Percentiles rank a stretch among this genome's conserved stretches.
Conservation (phyloP, 2,329 filamentous ascomycete species). For the Claviceps digitariae region DNA sequence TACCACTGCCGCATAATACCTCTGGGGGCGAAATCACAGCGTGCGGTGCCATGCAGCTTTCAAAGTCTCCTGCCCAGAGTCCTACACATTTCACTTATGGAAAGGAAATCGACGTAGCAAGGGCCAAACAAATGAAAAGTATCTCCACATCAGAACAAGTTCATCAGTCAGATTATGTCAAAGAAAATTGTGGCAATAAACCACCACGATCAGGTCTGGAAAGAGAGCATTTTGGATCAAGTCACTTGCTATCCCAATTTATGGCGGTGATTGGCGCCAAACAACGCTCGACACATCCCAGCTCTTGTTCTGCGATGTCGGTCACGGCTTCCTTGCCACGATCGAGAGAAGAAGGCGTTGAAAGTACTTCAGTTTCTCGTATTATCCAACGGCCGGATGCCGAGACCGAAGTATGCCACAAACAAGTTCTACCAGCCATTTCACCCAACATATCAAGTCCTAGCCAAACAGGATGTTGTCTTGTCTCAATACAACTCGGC, state of each 20-base stretch:
- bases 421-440: not conserved
- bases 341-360: not conserved
- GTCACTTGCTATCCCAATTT: conserved; percentile 2
- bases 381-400: not conserved
- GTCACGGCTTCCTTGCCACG: not conserved
- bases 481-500: conserved; percentile 37
- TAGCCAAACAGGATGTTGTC: conserved; percentile 18
- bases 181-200: not conserved
- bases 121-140: not conserved
- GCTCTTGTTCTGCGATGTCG: not conserved
- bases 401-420: not conserved
- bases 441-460: conserved; percentile 10
- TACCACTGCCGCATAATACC: not conserved
- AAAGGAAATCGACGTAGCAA: not conserved
- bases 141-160: not conserved
- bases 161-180: not conserved
- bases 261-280: conserved; percentile 5
- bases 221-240: not conserved
- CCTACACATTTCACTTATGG: not conserved
- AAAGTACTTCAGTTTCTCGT: not conserved
- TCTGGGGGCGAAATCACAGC: not conserved
- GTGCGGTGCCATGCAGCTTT: not conserved
- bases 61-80: not conserved
- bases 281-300: not conserved
- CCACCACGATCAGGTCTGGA: not conserved